Evolutionary conservation across 805 yeast species (phyloP).

Genomic region (Starmerella powellii): DNA sequence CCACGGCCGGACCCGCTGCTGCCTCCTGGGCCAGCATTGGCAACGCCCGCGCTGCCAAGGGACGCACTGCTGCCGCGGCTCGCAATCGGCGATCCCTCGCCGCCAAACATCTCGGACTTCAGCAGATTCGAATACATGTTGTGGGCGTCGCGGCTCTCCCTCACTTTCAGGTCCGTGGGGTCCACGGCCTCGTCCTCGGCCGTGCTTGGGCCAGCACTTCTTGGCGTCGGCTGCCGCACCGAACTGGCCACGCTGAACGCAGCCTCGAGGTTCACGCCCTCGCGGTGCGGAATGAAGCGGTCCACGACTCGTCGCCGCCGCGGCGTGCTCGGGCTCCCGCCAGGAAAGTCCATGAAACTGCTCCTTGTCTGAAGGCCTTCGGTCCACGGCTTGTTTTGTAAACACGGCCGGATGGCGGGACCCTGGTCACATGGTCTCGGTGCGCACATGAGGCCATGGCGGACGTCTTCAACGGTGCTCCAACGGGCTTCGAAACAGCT

Average conservation of each 20-base stretch:
- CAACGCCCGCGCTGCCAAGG: too few species aligned
- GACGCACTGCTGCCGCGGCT: too few species aligned
- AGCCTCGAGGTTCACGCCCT: slow-evolving; percentile 77
- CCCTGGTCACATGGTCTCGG: not conserved
- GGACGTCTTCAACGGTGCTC: not conserved
- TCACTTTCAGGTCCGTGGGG: slow-evolving; percentile 32
- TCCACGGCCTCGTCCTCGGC: not conserved
- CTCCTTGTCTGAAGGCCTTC: not conserved
- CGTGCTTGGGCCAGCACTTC: not conserved
- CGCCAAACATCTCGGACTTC: slow-evolving; percentile 80
- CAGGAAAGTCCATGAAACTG: not conserved
- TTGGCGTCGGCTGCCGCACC: slow-evolving; percentile 30
- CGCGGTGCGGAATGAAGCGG: slow-evolving; percentile 75
- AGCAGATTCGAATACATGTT: slow-evolving; percentile 75
- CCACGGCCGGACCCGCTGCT: not conserved
- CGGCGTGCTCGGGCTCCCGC: slow-evolving; percentile 21
- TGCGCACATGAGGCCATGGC: not conserved
- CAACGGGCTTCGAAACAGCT: too few species aligned
- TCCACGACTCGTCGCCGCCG: slow-evolving; percentile 33
- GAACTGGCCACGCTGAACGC: slow-evolving; percentile 47
- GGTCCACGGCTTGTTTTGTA: too few species aligned
- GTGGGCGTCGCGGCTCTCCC: slow-evolving; percentile 51
- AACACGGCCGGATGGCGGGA: too few species aligned
- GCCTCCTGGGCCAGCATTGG: slow-evolving; percentile 4
- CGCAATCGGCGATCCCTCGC: not conserved